Percentiles rank a stretch among this genome's conserved stretches.
Conservation (phyloP, 169 alveolate genomes). For the Amoebophrya sp. region DNA sequence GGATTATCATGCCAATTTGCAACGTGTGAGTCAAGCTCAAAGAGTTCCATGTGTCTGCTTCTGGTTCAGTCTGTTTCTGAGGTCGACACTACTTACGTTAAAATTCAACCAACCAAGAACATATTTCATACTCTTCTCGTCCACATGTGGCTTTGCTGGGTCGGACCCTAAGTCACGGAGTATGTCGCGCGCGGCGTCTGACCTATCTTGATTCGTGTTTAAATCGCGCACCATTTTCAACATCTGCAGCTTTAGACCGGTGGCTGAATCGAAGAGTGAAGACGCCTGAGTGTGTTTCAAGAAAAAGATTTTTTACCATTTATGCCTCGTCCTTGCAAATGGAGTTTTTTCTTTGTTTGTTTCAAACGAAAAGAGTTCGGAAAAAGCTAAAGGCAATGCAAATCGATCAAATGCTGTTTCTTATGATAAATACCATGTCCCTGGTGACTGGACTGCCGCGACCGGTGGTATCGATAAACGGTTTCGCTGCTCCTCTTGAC, state of each 20-base stretch:
- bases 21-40: too few relatives aligned
- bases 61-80: too few relatives aligned
- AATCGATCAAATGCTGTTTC: not conserved
- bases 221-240: not conserved
- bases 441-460: not conserved
- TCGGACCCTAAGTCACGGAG: not conserved
- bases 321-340: too few relatives aligned
- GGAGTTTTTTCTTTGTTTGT: too few relatives aligned
- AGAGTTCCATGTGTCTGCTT: too few relatives aligned
- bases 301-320: too few relatives aligned
- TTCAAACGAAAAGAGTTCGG: too few relatives aligned
- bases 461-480: not conserved
- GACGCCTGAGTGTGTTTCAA: not conserved
- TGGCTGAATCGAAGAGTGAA: not conserved
- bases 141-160: conserved; percentile 10
- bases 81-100: too few relatives aligned
- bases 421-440: not conserved
- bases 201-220: not conserved
- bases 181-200: conserved; percentile 7
- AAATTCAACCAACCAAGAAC: too few relatives aligned
- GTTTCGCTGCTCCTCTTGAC: not conserved
- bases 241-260: conserved; percentile 20
- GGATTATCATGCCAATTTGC: too few relatives aligned
- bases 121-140: not conserved
- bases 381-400: too few relatives aligned